Percentiles rank a stretch among this genome's conserved stretches.
phyloP scores from a whole-genome alignment of 768 basidiomycete genomes.

The Lanmaoa rubissima region DNA sequence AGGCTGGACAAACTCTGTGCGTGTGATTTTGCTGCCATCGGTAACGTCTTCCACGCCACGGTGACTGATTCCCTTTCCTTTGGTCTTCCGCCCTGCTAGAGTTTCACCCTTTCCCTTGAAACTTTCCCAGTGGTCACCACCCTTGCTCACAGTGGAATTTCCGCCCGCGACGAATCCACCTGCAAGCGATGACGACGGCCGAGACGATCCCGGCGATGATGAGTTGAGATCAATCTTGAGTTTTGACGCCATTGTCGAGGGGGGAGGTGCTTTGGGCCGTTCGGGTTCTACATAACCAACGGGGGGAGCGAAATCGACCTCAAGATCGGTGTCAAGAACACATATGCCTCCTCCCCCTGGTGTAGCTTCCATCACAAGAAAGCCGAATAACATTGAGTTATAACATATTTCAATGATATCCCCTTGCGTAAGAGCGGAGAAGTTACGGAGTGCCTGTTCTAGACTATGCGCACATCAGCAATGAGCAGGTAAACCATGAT shows the following conservation, averaged over 20 bases:
- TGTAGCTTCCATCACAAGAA: slow-evolving; percentile 91
- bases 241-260: slow-evolving; percentile 93
- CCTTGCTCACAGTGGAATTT: slow-evolving; percentile 62
- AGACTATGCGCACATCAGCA: slow-evolving; percentile 50
- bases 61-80: slow-evolving; percentile 89
- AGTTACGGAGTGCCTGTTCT: slow-evolving; percentile 93
- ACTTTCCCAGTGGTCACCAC: slow-evolving; percentile 85
- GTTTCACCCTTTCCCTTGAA: slow-evolving; percentile 97
- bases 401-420: slow-evolving; percentile 99
- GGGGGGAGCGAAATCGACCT: slow-evolving; percentile 95
- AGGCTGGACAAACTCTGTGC: slow-evolving; percentile 72
- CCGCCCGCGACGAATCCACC: slow-evolving; percentile 60
- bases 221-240: slow-evolving; percentile 91
- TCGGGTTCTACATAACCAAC: slow-evolving; percentile 95
- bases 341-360: slow-evolving; percentile 87
- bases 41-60: slow-evolving; percentile 79
- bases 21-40: slow-evolving; percentile 81
- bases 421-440: slow-evolving; percentile 86
- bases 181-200: slow-evolving; percentile 72
- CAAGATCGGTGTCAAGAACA: slow-evolving; percentile 93
- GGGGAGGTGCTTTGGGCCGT: slow-evolving; percentile 74
- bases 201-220: slow-evolving; percentile 80
- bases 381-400: slow-evolving; percentile 91
- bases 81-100: slow-evolving; percentile 85
- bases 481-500: neutral